Conservation (phyloP, 257 asterid genomes). For the Sherardia arvensis region DNA sequence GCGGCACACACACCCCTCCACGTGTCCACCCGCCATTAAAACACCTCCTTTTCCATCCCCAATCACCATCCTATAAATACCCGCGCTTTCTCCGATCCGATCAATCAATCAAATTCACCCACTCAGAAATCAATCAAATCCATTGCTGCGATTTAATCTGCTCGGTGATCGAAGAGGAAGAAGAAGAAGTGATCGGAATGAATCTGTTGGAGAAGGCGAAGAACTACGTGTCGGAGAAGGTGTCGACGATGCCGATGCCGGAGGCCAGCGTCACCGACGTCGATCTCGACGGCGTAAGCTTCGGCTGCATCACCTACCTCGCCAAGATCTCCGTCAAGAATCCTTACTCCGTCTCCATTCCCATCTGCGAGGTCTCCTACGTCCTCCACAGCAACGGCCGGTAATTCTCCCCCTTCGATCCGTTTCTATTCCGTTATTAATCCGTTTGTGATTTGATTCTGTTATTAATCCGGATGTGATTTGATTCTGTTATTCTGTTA, state of each 20-base stretch:
- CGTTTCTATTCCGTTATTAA: not conserved
- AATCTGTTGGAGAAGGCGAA: conserved; percentile 53
- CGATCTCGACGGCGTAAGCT: conserved; percentile 48
- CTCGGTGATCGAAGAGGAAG: not conserved
- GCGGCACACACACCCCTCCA: not conserved
- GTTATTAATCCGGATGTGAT: too few relatives aligned
- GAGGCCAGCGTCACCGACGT: conserved; percentile 63
- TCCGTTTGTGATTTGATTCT: not conserved
- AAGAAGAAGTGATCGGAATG: conserved; percentile 21
- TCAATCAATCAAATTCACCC: not conserved
- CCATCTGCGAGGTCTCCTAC: conserved; percentile 59
- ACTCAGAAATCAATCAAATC: not conserved
- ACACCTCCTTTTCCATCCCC: not conserved
- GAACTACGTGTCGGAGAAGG: conserved; percentile 40
- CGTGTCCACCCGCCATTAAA: not conserved
- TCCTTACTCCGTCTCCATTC: conserved; percentile 51
- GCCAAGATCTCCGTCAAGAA: conserved; percentile 48
- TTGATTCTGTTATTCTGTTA: too few relatives aligned
- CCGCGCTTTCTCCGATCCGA: not conserved
- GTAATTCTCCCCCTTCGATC: conserved; percentile 14
- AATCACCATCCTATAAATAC: not conserved
- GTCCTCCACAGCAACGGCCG: conserved; percentile 49
- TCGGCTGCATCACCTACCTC: conserved; percentile 43
- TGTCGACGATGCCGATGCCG: conserved; percentile 45
- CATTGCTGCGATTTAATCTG: not conserved